Evolutionary conservation across 2,329 filamentous ascomycete species (phyloP), one percentile per base, ranked within the genome.

Genomic region (Sclerotinia minor): DNA sequence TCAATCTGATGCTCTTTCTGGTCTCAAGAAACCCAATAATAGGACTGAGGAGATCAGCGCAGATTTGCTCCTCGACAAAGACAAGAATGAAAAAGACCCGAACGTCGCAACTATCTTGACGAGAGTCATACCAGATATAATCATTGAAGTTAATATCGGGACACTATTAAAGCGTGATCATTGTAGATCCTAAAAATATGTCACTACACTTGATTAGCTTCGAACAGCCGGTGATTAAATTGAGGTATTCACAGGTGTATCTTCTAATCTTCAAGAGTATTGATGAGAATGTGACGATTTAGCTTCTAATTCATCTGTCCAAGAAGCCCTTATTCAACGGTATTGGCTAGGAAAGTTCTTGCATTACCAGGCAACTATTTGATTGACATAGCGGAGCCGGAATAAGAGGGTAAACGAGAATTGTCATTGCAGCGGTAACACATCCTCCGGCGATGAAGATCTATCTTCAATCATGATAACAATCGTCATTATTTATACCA

Each of bases 381-480:
- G 57, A 41, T 11, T 47, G 41, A 47, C n/a, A 24, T 19, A 41
- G 57, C 57, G 26, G 29, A 5, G 5, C 47, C 11, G 57, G 57
- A 15, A 47, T 60, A 7, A 60, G 32, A 15, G 57, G 57, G 6
- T 60, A 60, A 7, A 29, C 41, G 11, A 24, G 8, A 47, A 47
- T 19, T 15, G 41, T 41, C 11, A 47, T 24, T 47, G 41, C 26
- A 47, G 29, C 41, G 47, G 57, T 60, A 13, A 60, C 47, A 17
- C 41, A 60, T 7, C 41, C 41, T 45, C 47, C 57, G 17, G 47
- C 19, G 24, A 60, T 60, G 41, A 60, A 60, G 8, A 47, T 60
- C 57, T 26, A 60, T 60, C 57, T 47, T 26, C 57, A 60, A 2
- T 41, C 57, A 15, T 60, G 44, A 60, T 47, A 60, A 2, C 26